These are phyloP conservation scores for Kalmusia sp. DNA, from an alignment of 2,329 filamentous ascomycete genomes.

Conservation along the genomic window DNA sequence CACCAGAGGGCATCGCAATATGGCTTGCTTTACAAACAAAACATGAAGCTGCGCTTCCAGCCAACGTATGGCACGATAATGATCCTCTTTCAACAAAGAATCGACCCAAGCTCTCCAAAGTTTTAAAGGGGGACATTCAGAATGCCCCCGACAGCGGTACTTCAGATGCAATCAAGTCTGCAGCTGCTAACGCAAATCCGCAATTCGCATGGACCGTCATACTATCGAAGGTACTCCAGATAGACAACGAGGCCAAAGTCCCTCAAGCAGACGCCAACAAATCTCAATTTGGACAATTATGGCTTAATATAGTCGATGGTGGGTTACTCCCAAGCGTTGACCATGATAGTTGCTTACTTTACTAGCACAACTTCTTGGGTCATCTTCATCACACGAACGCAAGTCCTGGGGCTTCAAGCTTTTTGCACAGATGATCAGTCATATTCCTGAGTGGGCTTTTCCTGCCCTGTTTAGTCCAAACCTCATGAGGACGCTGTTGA, in stretches of 20 bases:
- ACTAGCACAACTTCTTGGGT: slow-evolving; percentile 81
- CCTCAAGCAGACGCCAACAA: slow-evolving; percentile 42
- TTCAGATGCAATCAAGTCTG: slow-evolving; percentile 63
- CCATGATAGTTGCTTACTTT: background rate
- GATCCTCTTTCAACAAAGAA: slow-evolving; percentile 77
- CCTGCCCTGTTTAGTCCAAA: slow-evolving; percentile 79
- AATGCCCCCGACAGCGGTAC: slow-evolving; percentile 55
- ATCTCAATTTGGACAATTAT: slow-evolving; percentile 75
- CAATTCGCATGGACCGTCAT: slow-evolving; percentile 90
- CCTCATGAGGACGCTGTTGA: slow-evolving; percentile 64
- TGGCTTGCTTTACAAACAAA: slow-evolving; percentile 76
- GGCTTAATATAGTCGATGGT: slow-evolving; percentile 87
- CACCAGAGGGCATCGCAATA: slow-evolving; percentile 86
- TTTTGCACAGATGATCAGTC: slow-evolving; percentile 75
- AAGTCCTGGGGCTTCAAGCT: slow-evolving; percentile 93
- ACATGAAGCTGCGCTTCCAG: slow-evolving; percentile 70
- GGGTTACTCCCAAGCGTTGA: slow-evolving; percentile 47
- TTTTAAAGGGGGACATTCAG: slow-evolving; percentile 77
- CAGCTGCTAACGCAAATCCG: slow-evolving; percentile 79
- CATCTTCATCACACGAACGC: slow-evolving; percentile 81
- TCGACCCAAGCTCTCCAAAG: slow-evolving; percentile 71
- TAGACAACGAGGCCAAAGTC: slow-evolving; percentile 29
- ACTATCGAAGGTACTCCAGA: slow-evolving; percentile 53
- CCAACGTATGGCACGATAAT: slow-evolving; percentile 74
- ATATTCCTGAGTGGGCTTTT: slow-evolving; percentile 58